A percentile compares a stretch with the other conserved stretches of the same genome.
These are phyloP conservation scores for California macrophylla DNA, from an alignment of 441 rosid species.

Conservation along the genomic window DNA sequence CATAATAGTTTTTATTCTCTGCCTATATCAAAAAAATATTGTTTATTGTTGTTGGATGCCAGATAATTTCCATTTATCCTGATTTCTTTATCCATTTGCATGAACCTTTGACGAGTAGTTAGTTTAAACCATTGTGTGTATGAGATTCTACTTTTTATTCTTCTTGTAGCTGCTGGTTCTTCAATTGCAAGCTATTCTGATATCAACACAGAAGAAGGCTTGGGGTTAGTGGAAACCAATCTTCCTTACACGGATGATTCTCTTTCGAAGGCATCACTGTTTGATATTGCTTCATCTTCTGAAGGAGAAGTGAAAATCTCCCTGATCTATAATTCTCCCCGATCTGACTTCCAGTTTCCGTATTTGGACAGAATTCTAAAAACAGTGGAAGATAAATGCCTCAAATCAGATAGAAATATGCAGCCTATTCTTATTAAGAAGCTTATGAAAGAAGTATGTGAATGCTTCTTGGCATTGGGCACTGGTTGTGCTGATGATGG, in stretches of 20 bases:
- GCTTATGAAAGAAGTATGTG: slow-evolving; percentile 66
- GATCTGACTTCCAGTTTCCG: slow-evolving; percentile 44
- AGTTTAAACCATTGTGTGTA: neutral
- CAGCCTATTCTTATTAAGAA: slow-evolving; percentile 63
- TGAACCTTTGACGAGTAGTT: neutral
- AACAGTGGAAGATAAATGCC: slow-evolving; percentile 61
- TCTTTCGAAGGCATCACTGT: neutral
- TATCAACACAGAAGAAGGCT: neutral
- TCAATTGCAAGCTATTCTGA: neutral
- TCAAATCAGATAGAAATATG: slow-evolving; percentile 52
- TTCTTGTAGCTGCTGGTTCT: neutral
- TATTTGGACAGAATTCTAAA: slow-evolving; percentile 54
- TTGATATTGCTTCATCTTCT: slow-evolving; percentile 61
- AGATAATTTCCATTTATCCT: neutral
- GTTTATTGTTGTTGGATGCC: neutral
- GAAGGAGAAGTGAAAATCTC: slow-evolving; percentile 72
- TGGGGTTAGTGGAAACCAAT: neutral
- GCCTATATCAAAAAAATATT: neutral
- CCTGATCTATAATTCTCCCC: slow-evolving; percentile 49
- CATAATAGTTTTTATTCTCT: neutral
- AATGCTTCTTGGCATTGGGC: slow-evolving; percentile 59
- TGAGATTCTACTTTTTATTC: neutral
- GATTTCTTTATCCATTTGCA: neutral
- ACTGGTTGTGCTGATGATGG: slow-evolving; percentile 44
- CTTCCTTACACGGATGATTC: neutral